These are phyloP conservation scores for Copromyces sp. DNA, from an alignment of 495 filamentous ascomycete genomes.

Conservation along the genomic window DNA sequence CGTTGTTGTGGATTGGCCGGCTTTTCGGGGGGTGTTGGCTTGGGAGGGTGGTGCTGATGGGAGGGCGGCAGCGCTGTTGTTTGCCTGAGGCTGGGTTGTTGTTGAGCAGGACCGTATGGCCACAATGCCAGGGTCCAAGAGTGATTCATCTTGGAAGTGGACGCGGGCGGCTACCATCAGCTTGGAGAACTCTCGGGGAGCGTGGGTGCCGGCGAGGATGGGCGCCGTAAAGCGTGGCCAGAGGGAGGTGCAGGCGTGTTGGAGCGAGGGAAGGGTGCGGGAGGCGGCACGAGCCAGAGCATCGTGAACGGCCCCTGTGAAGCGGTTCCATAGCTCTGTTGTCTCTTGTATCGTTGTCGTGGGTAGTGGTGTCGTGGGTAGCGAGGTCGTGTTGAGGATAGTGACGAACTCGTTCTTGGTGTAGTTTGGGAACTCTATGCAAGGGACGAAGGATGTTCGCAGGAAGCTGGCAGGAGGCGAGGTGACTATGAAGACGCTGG, in stretches of 20 bases:
- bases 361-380: slow-evolving; percentile 24
- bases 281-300: slow-evolving; percentile 55
- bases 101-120: slow-evolving; percentile 17
- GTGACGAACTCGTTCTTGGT: slow-evolving; percentile 64
- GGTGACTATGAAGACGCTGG: slow-evolving; percentile 67
- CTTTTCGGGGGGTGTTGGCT: slow-evolving; percentile 1
- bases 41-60: slow-evolving; percentile 8
- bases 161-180: slow-evolving; percentile 63
- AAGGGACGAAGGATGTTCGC: slow-evolving; percentile 59
- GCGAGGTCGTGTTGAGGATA: slow-evolving; percentile 48
- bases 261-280: slow-evolving; percentile 53
- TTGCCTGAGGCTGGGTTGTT: neutral
- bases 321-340: slow-evolving; percentile 67
- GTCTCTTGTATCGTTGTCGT: slow-evolving; percentile 33
- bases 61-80: slow-evolving; percentile 2
- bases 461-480: slow-evolving; percentile 62
- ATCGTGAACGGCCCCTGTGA: slow-evolving; percentile 64
- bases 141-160: slow-evolving; percentile 66
- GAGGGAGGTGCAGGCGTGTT: slow-evolving; percentile 44
- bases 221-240: slow-evolving; percentile 64
- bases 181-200: slow-evolving; percentile 69
- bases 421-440: slow-evolving; percentile 80
- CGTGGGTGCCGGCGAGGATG: slow-evolving; percentile 51
- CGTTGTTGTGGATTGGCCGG: slow-evolving; percentile 1
- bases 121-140: slow-evolving; percentile 61